Evolutionary conservation across 2,329 filamentous ascomycete genomes (phyloP).

Genomic region (Colletotrichum sp.): DNA sequence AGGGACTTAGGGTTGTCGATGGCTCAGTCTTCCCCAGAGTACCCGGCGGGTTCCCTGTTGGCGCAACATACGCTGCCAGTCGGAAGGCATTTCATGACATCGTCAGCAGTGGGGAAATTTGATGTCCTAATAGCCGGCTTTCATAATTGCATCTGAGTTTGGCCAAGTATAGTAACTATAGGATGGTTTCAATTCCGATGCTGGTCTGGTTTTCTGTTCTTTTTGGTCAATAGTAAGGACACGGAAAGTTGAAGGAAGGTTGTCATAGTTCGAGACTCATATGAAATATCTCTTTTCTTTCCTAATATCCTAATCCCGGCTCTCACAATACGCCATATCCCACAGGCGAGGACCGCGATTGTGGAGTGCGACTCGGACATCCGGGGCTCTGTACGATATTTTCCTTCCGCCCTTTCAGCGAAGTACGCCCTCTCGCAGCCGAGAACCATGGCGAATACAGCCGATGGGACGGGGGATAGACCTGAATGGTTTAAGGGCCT

Average conservation of each 20-base stretch:
- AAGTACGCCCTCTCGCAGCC: neutral
- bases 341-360: neutral
- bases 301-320: too few relatives aligned
- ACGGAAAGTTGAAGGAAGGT: neutral
- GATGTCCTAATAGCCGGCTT: neutral
- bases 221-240: neutral
- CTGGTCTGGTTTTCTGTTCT: neutral
- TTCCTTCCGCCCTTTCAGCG: neutral
- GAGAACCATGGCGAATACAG: neutral
- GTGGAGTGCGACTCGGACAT: neutral
- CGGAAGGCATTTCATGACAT: neutral
- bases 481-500: neutral
- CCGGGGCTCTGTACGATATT: neutral
- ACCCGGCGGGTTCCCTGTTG: neutral
- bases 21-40: conserved; percentile 56
- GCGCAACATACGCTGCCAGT: neutral
- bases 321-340: neutral
- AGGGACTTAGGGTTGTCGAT: conserved; percentile 62
- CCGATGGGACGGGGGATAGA: neutral
- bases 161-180: neutral
- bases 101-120: neutral
- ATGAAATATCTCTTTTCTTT: too few relatives aligned
- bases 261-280: neutral
- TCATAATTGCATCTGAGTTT: rapidly evolving
- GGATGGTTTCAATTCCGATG: neutral